A percentile compares a stretch with the other conserved stretches of the same genome.
Evolutionary conservation across 2,329 filamentous ascomycete genomes (phyloP).

Genomic region (Cytospora chrysosperma): DNA sequence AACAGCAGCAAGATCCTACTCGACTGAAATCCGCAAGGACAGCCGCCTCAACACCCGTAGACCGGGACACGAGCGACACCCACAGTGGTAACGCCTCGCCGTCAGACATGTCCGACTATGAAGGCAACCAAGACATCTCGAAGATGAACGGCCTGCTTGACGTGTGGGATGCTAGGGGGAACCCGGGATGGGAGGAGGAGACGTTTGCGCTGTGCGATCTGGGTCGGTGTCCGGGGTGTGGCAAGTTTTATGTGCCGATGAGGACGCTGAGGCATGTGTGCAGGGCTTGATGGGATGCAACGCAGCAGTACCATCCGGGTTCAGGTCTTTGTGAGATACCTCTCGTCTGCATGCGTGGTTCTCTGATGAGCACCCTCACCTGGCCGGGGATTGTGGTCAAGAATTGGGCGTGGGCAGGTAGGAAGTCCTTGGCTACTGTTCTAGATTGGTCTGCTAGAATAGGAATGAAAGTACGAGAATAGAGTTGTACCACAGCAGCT

Average conservation of each 20-base stretch:
- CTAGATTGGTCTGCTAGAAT: too few species aligned
- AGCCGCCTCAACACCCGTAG: neutral
- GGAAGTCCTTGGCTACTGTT: too few species aligned
- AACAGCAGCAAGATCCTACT: neutral
- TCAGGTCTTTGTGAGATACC: neutral
- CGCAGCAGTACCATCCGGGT: too few species aligned
- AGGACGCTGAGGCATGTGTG: neutral
- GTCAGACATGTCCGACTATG: neutral
- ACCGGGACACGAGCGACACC: neutral
- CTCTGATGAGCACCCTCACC: too few species aligned
- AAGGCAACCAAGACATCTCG: neutral
- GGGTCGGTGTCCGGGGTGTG: neutral
- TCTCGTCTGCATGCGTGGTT: too few species aligned
- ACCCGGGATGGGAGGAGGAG: conserved; percentile 8
- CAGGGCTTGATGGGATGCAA: neutral
- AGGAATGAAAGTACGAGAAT: too few species aligned
- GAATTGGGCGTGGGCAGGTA: too few species aligned
- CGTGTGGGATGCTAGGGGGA: conserved; percentile 1
- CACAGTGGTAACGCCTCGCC: neutral
- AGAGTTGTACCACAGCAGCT: too few species aligned
- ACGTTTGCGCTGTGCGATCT: conserved; percentile 10
- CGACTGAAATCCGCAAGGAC: too few species aligned
- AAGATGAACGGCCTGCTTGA: conserved; percentile 2
- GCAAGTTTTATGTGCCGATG: neutral
- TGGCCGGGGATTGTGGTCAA: too few species aligned